Conservation (phyloP, 1,284 basidiomycete genomes). For the Lentinus polychrous region DNA sequence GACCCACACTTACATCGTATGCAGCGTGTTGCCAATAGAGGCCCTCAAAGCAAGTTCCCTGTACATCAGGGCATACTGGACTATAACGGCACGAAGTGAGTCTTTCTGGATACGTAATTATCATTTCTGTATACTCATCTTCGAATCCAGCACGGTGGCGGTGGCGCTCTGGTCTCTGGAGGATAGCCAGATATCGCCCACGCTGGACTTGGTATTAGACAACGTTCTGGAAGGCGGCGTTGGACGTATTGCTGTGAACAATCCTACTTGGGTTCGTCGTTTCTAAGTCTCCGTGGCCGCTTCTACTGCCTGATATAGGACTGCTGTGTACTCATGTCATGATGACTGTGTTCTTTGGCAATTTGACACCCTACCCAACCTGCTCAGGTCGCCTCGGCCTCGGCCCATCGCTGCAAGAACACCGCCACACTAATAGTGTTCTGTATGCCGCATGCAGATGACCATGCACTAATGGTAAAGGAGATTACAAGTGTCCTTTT, state of each 20-base stretch:
- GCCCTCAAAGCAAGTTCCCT: conserved; percentile 72
- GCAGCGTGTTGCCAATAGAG: conserved; percentile 28
- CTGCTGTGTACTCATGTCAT: no score
- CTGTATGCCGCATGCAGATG: no score
- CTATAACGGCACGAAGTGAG: conserved; percentile 62
- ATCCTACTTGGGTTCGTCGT: conserved; percentile 47
- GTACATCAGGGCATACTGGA: conserved; percentile 72
- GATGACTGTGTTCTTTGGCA: no score
- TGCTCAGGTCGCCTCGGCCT: no score
- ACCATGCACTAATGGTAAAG: no score
- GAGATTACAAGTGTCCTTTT: no score
- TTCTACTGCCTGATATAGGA: no score
- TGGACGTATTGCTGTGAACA: conserved; percentile 48
- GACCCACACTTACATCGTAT: not conserved
- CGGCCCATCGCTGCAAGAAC: no score
- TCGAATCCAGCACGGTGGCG: conserved; percentile 52
- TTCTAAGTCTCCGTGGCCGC: not conserved
- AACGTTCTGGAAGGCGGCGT: conserved; percentile 59
- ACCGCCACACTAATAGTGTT: no score
- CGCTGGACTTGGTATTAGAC: conserved; percentile 49
- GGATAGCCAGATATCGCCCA: conserved; percentile 40
- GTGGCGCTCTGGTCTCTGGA: conserved; percentile 68
- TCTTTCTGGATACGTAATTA: not conserved
- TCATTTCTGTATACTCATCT: not conserved
- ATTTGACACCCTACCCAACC: no score